These are phyloP conservation scores for Dentipellis fragilis DNA, from an alignment of 768 basidiomycete species.

Conservation along the genomic window DNA sequence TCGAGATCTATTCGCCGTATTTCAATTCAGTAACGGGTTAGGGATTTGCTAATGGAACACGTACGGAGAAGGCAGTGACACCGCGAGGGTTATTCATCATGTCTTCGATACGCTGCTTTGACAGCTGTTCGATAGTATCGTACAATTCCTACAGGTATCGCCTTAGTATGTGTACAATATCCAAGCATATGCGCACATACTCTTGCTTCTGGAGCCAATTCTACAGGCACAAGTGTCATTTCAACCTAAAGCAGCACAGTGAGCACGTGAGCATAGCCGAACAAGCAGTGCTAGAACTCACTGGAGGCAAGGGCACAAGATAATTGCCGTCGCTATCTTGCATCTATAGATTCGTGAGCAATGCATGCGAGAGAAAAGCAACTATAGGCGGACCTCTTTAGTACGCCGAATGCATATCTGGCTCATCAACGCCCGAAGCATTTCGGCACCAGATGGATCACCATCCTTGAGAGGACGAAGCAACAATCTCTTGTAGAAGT, in stretches of 20 bases:
- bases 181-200: constrained; percentile 23
- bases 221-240: constrained; percentile 63
- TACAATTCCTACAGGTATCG: constrained; percentile 41
- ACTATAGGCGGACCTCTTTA: constrained; percentile 46
- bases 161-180: background rate
- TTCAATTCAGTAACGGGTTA: constrained; percentile 1
- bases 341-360: constrained; percentile 40
- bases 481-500: constrained; percentile 72
- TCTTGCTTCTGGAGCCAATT: constrained; percentile 52
- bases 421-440: constrained; percentile 71
- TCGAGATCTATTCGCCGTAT: constrained; percentile 37
- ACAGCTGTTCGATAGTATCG: constrained; percentile 55
- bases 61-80: constrained; percentile 29
- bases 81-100: constrained; percentile 34
- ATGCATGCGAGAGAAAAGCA: background rate
- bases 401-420: constrained; percentile 74
- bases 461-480: constrained; percentile 70
- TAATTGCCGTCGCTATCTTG: constrained; percentile 67
- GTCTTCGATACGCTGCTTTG: constrained; percentile 50
- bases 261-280: background rate
- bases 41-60: background rate
- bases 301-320: constrained; percentile 69
- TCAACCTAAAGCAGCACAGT: constrained; percentile 45
- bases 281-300: constrained; percentile 16
- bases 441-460: constrained; percentile 53